Evolutionary conservation across 768 basidiomycete genomes (phyloP).

Genomic region (Termitomyces titanicus): DNA sequence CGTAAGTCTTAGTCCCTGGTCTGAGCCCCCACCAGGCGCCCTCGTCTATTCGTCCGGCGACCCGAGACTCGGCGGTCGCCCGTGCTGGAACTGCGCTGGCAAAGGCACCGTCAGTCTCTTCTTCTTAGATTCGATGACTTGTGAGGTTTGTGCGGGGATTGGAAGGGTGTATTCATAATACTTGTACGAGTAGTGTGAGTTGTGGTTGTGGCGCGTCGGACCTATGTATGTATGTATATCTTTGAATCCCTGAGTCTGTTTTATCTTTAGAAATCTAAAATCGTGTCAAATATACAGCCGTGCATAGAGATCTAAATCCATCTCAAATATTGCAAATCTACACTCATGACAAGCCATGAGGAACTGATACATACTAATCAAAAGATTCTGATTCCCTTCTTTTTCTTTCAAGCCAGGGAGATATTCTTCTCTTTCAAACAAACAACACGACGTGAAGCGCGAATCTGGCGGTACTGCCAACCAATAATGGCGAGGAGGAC

Average conservation of each 20-base stretch:
- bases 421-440: not conserved
- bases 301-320: too few species aligned
- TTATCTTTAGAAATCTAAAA: too few species aligned
- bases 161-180: constrained; percentile 62
- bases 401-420: too few species aligned
- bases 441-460: not conserved
- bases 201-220: too few species aligned
- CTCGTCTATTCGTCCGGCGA: constrained; percentile 61
- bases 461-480: constrained; percentile 2
- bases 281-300: too few species aligned
- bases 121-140: constrained; percentile 50
- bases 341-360: too few species aligned
- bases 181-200: too few species aligned
- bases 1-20: not conserved
- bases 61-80: constrained; percentile 59
- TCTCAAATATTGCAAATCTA: too few species aligned
- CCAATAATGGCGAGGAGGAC: constrained; percentile 2
- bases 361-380: too few species aligned
- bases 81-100: constrained; percentile 68
- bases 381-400: too few species aligned
- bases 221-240: too few species aligned
- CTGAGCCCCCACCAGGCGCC: constrained; percentile 34
- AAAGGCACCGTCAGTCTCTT: constrained; percentile 48
- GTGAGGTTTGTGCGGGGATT: constrained; percentile 58
- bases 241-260: too few species aligned